Evolutionary conservation across 2,329 filamentous ascomycete species (phyloP), one percentile per base, ranked within the genome.

Genomic region (Neonectria hederae): DNA sequence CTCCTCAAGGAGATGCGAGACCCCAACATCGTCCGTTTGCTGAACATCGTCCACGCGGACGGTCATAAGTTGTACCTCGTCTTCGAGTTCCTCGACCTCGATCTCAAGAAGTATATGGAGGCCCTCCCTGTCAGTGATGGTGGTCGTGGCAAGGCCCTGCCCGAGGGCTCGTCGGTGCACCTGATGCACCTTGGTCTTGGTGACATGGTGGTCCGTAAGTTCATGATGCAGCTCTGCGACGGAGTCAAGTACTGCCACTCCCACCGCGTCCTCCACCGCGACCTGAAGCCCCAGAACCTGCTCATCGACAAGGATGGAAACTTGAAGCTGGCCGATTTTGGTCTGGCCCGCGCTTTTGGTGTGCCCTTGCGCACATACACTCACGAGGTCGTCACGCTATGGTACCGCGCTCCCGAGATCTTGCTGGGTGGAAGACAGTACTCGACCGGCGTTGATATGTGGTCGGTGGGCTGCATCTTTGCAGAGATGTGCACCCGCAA

Each of bases 31-130:
- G 92, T 97, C 65, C 89, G 89, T 68, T 88, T 97, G 46, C 81
- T 94, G 76, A 97, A 97, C 83, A 97, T 97, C 70, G 93, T 97
- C 56, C 94, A 97, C 79, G 93, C 94, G 76, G 94, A 97, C 77
- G 93, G 94, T 61, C 93, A 97, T 83, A 97, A 97, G 83, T 88
- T 97, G 54, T 97, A 97, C 80, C 90, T 97, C 52, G 94, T 97
- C 72, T 92, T 94, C 69, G 94, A 97, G 78, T 97, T 92, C 80
- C 90, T 97, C 71, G 94, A 97, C 76, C 86, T 95, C 62, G 94
- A 97, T 75, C 84, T 97, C 72, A 97, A 97, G 84, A 97, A 97
- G 80, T 97, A 97, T 81, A 97, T 97, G 93, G 94, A 97, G 80
- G 88, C 93, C 7, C 86, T 97, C 46, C 93, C 93, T 4, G 89